Evolutionary conservation across 2,329 filamentous ascomycete species (phyloP).

Genomic region (Paracamarosporium sp.): DNA sequence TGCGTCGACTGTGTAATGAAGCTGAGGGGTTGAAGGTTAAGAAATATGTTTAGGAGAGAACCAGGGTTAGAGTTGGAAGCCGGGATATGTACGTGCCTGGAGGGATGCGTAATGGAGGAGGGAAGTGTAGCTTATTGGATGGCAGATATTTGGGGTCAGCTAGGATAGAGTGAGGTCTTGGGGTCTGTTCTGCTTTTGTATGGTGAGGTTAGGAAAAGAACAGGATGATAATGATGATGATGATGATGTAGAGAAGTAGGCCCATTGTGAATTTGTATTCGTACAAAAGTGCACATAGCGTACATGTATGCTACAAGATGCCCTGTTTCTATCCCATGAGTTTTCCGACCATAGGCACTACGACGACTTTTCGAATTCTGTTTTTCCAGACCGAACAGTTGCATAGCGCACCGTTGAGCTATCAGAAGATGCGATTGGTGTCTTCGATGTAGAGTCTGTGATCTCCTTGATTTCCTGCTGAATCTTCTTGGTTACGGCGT

Average conservation of each 20-base stretch:
- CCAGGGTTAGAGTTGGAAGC: too few species aligned
- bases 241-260: background rate
- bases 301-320: constrained; percentile 15
- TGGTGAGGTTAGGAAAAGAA: too few species aligned
- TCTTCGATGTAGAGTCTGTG: constrained; percentile 19
- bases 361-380: constrained; percentile 26
- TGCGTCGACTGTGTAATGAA: too few species aligned
- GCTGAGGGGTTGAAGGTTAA: too few species aligned
- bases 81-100: too few species aligned
- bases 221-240: background rate
- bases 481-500: constrained; percentile 54
- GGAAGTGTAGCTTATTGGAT: too few species aligned
- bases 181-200: too few species aligned
- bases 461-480: constrained; percentile 45
- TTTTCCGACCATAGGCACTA: background rate
- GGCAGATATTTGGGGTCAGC: too few species aligned
- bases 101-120: too few species aligned
- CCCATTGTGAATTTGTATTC: background rate
- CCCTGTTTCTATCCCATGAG: background rate
- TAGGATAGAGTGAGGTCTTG: too few species aligned
- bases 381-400: constrained; percentile 35
- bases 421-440: constrained; percentile 21
- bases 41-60: too few species aligned
- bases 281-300: constrained; percentile 2
- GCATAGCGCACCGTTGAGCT: constrained; percentile 31